phyloP scores from a whole-genome alignment of 2,329 filamentous ascomycete species.

The Chaetomiaceae sp. region DNA sequence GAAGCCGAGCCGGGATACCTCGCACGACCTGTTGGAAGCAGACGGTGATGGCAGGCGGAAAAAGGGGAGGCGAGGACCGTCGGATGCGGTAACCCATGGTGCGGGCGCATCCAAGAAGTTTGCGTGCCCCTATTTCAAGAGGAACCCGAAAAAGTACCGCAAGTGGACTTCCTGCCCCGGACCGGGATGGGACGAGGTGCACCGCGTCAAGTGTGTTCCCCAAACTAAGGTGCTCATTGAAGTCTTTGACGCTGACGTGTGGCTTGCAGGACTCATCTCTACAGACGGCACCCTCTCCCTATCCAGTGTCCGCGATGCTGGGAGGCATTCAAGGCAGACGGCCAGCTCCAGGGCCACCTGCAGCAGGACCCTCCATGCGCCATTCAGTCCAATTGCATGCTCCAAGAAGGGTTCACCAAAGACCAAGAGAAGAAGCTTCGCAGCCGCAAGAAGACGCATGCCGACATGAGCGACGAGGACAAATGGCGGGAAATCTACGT shows the following conservation, averaged over 20 bases:
- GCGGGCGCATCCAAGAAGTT: slow-evolving; percentile 16
- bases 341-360: slow-evolving; percentile 17
- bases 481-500: slow-evolving; percentile 27
- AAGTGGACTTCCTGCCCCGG: slow-evolving; percentile 27
- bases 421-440: slow-evolving; percentile 25
- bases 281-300: slow-evolving; percentile 23
- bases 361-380: slow-evolving; percentile 25
- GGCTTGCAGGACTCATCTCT: slow-evolving; percentile 24
- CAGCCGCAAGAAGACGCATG: slow-evolving; percentile 25
- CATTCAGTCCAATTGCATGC: slow-evolving; percentile 9
- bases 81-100: neutral
- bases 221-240: neutral
- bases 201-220: slow-evolving; percentile 24
- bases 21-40: neutral
- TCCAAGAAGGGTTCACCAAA: slow-evolving; percentile 24
- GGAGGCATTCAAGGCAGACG: slow-evolving; percentile 20
- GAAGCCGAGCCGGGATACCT: neutral
- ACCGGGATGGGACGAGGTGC: slow-evolving; percentile 26
- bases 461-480: slow-evolving; percentile 25
- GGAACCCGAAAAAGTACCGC: slow-evolving; percentile 24
- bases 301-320: slow-evolving; percentile 26
- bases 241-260: slow-evolving; percentile 3
- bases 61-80: slow-evolving; percentile 3
- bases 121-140: slow-evolving; percentile 28
- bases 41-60: slow-evolving; percentile 25